Percentiles rank a stretch among this genome's conserved stretches.
Conservation (phyloP, 768 basidiomycete species). For the Suillus cothurnatus region DNA sequence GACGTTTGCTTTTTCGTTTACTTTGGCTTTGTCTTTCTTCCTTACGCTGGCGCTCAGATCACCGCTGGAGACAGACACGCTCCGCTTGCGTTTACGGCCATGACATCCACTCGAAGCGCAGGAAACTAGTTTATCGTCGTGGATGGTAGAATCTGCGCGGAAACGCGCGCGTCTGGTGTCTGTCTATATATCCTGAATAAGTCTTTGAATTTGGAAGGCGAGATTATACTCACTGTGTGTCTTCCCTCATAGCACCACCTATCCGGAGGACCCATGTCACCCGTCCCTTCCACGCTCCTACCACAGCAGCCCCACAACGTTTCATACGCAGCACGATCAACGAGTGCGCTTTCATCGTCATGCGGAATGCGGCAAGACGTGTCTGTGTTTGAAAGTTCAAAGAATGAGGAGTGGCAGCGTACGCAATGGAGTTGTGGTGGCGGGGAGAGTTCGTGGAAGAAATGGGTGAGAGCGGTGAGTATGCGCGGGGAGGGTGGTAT, state of each 20-base stretch:
- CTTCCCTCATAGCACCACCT: slow-evolving; percentile 50
- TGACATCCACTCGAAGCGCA: slow-evolving; percentile 61
- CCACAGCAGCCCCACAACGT: too few relatives aligned
- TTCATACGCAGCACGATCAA: too few relatives aligned
- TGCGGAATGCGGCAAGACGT: slow-evolving; percentile 69
- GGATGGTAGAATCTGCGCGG: slow-evolving; percentile 68
- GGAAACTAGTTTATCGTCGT: slow-evolving; percentile 66
- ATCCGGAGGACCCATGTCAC: too few relatives aligned
- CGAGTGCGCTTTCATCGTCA: slow-evolving; percentile 65
- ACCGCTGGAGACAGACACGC: slow-evolving; percentile 27
- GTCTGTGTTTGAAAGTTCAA: slow-evolving; percentile 74
- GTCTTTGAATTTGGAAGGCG: not conserved
- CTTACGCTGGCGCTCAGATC: slow-evolving; percentile 20
- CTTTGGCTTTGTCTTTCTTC: slow-evolving; percentile 14
- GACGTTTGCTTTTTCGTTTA: not conserved
- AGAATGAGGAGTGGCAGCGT: slow-evolving; percentile 71
- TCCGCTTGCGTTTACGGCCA: slow-evolving; percentile 32
- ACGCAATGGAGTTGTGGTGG: slow-evolving; percentile 75
- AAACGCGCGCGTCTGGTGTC: slow-evolving; percentile 78
- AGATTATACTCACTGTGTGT: slow-evolving; percentile 53
- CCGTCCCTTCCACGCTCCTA: too few relatives aligned
- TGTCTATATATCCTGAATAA: slow-evolving; percentile 43
- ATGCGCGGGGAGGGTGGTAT: slow-evolving; percentile 35
- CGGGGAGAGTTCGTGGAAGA: slow-evolving; percentile 63
- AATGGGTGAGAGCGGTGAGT: slow-evolving; percentile 51